These are phyloP conservation scores for Fusarium concolor DNA, from an alignment of 2,329 filamentous ascomycete genomes.

Conservation along the genomic window DNA sequence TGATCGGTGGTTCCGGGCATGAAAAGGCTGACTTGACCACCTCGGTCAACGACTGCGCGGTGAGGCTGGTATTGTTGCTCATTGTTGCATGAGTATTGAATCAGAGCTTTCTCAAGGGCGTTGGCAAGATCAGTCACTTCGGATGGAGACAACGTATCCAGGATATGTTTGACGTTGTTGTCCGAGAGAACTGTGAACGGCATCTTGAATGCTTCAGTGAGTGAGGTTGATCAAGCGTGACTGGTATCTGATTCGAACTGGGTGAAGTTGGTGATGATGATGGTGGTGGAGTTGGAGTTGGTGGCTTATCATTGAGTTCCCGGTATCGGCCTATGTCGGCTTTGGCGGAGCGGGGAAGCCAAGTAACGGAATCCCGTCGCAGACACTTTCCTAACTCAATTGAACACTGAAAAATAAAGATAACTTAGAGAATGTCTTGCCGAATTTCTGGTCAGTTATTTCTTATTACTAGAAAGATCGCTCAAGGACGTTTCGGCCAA, in stretches of 20 bases:
- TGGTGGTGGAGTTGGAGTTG: too few relatives aligned
- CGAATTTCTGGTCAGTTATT: too few relatives aligned
- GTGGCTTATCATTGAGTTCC: too few relatives aligned
- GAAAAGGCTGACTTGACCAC: constrained; percentile 73
- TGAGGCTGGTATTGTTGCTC: constrained; percentile 72
- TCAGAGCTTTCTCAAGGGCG: constrained; percentile 37
- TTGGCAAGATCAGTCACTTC: constrained; percentile 33
- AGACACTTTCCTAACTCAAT: not conserved
- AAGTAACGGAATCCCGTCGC: not conserved
- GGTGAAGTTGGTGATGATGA: too few relatives aligned
- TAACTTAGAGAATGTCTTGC: too few relatives aligned
- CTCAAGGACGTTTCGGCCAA: too few relatives aligned
- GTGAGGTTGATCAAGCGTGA: too few relatives aligned
- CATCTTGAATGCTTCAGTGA: constrained; percentile 8
- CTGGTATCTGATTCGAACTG: too few relatives aligned
- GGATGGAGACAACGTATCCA: constrained; percentile 24
- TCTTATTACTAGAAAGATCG: too few relatives aligned
- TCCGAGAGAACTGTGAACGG: constrained; percentile 44
- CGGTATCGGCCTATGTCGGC: too few relatives aligned
- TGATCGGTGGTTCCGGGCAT: constrained; percentile 73
- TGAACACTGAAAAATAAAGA: too few relatives aligned
- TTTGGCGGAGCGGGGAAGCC: too few relatives aligned
- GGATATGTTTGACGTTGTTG: constrained; percentile 39
- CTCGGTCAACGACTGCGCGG: constrained; percentile 69
- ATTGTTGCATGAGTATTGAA: constrained; percentile 68